Conservation (phyloP, 1,284 basidiomycete genomes). For the Trametes hirsuta region DNA sequence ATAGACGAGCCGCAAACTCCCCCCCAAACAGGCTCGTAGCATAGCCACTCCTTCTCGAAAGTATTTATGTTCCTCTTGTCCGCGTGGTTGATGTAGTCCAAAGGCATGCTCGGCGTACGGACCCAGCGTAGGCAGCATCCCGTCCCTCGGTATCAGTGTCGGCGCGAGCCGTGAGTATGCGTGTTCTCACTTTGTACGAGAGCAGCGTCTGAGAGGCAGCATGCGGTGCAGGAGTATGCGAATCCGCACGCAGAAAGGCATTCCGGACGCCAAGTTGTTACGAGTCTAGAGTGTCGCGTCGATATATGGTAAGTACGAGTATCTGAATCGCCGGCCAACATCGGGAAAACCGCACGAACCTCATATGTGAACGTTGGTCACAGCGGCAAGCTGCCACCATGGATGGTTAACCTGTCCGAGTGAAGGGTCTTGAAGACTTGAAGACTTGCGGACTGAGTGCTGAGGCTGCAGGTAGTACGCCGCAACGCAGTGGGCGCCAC, state of each 20-base stretch:
- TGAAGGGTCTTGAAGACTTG: too few species aligned
- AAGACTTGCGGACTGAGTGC: too few species aligned
- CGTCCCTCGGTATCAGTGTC: slow-evolving; percentile 7
- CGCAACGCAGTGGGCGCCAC: too few species aligned
- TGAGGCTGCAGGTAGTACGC: too few species aligned
- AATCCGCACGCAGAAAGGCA: slow-evolving; percentile 22
- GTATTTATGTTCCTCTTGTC: slow-evolving; percentile 17
- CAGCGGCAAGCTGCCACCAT: slow-evolving; percentile 8
- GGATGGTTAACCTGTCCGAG: neutral
- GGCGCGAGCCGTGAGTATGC: slow-evolving; percentile 16
- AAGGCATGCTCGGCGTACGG: neutral
- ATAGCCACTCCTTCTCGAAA: slow-evolving; percentile 18
- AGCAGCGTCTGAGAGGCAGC: slow-evolving; percentile 14
- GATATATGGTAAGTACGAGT: slow-evolving; percentile 21
- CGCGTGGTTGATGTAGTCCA: slow-evolving; percentile 6
- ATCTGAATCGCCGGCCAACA: slow-evolving; percentile 18
- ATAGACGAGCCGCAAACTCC: slow-evolving; percentile 11
- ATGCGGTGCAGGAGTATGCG: slow-evolving; percentile 22
- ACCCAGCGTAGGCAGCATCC: slow-evolving; percentile 18
- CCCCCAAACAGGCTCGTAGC: slow-evolving; percentile 21
- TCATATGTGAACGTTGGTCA: slow-evolving; percentile 22
- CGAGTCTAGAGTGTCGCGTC: slow-evolving; percentile 13
- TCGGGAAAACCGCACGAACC: slow-evolving; percentile 22
- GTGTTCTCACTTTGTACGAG: slow-evolving; percentile 15
- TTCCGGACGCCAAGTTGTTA: slow-evolving; percentile 5